phyloP scores from a whole-genome alignment of 345 rosid species.

The Aquilaria yunnanensis region DNA sequence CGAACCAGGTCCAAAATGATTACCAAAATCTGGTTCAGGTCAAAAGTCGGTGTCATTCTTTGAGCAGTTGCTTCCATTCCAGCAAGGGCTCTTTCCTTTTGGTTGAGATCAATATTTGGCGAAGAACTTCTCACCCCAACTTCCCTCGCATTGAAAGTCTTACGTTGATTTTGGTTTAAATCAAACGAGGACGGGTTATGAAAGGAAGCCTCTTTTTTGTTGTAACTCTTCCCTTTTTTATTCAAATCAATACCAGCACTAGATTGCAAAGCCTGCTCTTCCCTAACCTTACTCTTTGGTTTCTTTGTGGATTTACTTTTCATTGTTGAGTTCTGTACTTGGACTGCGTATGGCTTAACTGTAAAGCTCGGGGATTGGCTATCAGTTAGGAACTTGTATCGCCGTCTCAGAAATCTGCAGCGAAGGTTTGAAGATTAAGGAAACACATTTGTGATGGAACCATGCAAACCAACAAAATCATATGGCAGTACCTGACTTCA shows the following conservation, averaged over 20 bases:
- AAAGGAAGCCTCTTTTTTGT: constrained; percentile 22
- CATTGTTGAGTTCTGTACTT: constrained; percentile 15
- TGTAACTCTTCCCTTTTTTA: constrained; percentile 17
- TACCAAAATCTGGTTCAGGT: constrained; percentile 90
- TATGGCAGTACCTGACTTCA: constrained; percentile 63
- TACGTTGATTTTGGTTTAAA: constrained; percentile 28
- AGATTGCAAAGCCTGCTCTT: constrained; percentile 12
- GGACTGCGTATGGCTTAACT: constrained; percentile 4
- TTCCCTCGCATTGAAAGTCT: constrained; percentile 21
- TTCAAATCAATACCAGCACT: constrained; percentile 15
- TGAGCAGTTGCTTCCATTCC: constrained; percentile 34
- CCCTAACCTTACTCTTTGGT: constrained; percentile 19
- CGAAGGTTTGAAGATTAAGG: not conserved
- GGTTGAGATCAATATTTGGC: constrained; percentile 28
- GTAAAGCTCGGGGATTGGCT: constrained; percentile 29
- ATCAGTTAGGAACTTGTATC: constrained; percentile 48
- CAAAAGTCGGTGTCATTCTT: constrained; percentile 45
- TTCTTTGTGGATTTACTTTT: constrained; percentile 20
- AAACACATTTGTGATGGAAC: not conserved
- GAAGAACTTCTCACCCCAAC: constrained; percentile 9
- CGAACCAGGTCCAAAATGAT: constrained; percentile 3
- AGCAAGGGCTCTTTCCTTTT: constrained; percentile 24
- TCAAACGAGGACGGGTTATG: constrained; percentile 13
- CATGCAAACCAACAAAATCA: constrained; percentile 1
- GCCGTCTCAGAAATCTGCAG: constrained; percentile 59